Conservation (phyloP, 345 rosid species). For the Pugionium dolabratum region DNA sequence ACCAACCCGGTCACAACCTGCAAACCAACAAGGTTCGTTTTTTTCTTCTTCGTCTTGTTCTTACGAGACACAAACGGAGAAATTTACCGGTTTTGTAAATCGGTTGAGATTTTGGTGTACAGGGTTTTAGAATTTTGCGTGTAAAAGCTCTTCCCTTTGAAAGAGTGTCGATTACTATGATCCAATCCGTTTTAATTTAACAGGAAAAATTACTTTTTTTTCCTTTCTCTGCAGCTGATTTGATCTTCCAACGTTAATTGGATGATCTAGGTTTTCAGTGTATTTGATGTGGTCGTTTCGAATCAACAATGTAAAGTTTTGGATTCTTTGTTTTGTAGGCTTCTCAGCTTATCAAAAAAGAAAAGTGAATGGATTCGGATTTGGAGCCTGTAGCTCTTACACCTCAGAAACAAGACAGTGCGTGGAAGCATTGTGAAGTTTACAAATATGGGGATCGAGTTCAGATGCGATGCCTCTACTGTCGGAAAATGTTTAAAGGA, state of each 20-base stretch:
- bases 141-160: neutral
- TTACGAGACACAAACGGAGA: slow-evolving; percentile 3
- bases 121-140: slow-evolving; percentile 18
- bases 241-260: neutral
- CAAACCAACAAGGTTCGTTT: slow-evolving; percentile 37
- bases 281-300: too few species aligned
- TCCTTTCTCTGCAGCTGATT: too few species aligned
- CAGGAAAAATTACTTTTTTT: too few species aligned
- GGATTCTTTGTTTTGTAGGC: slow-evolving; percentile 18
- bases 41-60: neutral
- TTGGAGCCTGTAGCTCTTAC: slow-evolving; percentile 68
- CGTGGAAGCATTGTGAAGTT: slow-evolving; percentile 91
- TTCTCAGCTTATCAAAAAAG: too few species aligned
- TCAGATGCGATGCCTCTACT: slow-evolving; percentile 78
- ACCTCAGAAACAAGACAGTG: slow-evolving; percentile 82
- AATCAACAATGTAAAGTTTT: slow-evolving; percentile 22
- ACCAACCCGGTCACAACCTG: slow-evolving; percentile 42
- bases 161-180: neutral
- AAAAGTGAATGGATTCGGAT: slow-evolving; percentile 36
- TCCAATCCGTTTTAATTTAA: neutral
- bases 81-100: slow-evolving; percentile 25
- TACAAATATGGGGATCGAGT: slow-evolving; percentile 69
- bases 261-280: slow-evolving; percentile 24
- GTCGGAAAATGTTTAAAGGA: slow-evolving; percentile 80
- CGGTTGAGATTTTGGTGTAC: slow-evolving; percentile 11